A percentile compares a stretch with the other conserved stretches of the same genome.
Conservation (phyloP, 1,139 yeast genomes). For the Pneumocystis sp. region DNA sequence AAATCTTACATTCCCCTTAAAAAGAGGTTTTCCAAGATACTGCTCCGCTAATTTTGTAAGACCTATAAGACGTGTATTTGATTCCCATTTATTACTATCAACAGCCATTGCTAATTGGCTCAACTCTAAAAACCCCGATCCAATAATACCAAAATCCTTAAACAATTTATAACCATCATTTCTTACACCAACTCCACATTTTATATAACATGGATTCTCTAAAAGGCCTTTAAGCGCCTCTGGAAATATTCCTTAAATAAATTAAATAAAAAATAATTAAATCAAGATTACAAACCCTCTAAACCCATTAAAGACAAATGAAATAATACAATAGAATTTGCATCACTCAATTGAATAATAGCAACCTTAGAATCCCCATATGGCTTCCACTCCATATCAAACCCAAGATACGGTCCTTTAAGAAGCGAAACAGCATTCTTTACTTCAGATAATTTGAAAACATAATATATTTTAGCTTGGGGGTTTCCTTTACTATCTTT, state of each 20-base stretch:
- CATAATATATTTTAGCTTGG: not conserved
- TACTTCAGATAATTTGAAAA: not conserved
- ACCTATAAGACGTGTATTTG: not conserved
- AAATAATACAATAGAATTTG: not conserved
- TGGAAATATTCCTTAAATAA: not conserved
- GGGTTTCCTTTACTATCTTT: not conserved
- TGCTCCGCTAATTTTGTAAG: not conserved
- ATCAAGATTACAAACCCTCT: not conserved
- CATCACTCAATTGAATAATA: not conserved
- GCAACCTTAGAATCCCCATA: not conserved
- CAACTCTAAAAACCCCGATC: slow-evolving; percentile 1
- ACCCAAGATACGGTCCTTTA: not conserved
- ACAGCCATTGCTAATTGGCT: slow-evolving; percentile 1
- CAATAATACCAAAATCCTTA: slow-evolving; percentile 1
- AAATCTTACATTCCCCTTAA: not conserved
- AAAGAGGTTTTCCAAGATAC: slow-evolving; percentile 1
- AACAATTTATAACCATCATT: slow-evolving; percentile 3
- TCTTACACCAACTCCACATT: slow-evolving; percentile 2
- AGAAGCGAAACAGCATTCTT: not conserved
- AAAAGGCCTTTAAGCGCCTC: not conserved
- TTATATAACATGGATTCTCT: not conserved
- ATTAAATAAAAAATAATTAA: not conserved
- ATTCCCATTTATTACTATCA: slow-evolving; percentile 2
- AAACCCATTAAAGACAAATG: not conserved
- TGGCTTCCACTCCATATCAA: slow-evolving; percentile 1